Evolutionary conservation across 2,329 filamentous ascomycete species (phyloP), one percentile per base, ranked within the genome.

Genomic region (Trichoderma koningiopsis): DNA sequence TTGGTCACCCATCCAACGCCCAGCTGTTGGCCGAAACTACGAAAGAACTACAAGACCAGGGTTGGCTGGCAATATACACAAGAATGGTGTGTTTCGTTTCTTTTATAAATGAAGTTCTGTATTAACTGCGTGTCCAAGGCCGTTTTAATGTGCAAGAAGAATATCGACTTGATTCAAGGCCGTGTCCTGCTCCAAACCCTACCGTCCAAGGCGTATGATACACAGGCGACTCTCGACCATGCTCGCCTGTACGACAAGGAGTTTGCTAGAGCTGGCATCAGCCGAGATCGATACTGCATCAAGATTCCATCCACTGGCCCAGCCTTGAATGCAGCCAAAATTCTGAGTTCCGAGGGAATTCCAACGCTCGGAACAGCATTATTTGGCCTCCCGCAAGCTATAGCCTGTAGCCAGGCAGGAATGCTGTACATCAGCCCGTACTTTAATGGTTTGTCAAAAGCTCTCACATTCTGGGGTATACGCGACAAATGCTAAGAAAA

Each of bases 371-470:
- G 82, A 0, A 86, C 84, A 0, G 79, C 83, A 0, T 72, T 85
- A 1, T 84, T 86, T 70, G 79, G 80, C 57, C 77, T 86, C 1
- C 74, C 80, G 0, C 84, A 86, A 73, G 84, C 83, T 5, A 82
- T 86, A 68, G 83, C 84, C 2, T 81, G 80, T 49, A 84, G 82
- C 59, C 83, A 86, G 72, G 83, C 83, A 0, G 78, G 79, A 1
- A 83, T 81, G 73, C 75, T 83, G 4, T 85, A 81, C 68, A 83
- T 85, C 73, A 84, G 83, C 71, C 83, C 83, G 4, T 85, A 86
- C 68, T 84, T 80, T 64, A 85, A 85, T 69, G 80, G 81, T 81
- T 27, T 27, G 53, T 69, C 66, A 76, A 58, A 35, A 58, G 13
- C 35, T 7, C 10, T n/a, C 19, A 27, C 24, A 64, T 60, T n/a